Conservation (phyloP, 1,284 basidiomycete species). For the Cryptococcus sp. region DNA sequence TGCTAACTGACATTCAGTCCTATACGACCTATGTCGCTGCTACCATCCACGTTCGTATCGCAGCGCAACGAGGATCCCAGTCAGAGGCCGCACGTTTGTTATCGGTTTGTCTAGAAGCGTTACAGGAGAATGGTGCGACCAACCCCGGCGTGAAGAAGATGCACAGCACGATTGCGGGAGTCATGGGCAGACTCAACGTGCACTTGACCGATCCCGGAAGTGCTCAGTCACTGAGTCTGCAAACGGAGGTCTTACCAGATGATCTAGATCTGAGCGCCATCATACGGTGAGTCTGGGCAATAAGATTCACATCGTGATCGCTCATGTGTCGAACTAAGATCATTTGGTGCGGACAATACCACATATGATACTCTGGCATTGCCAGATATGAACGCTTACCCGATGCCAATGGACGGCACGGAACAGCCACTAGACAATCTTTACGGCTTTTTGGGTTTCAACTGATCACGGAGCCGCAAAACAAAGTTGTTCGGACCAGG, state of each 20-base stretch:
- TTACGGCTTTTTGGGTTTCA: constrained; percentile 12
- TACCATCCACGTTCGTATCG: constrained; percentile 42
- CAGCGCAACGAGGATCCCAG: constrained; percentile 24
- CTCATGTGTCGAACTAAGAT: not conserved
- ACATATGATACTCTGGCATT: constrained; percentile 1
- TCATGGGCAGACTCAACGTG: constrained; percentile 25
- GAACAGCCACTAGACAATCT: constrained; percentile 2
- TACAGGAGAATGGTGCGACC: constrained; percentile 28
- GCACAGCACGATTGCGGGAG: constrained; percentile 18
- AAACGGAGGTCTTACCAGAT: constrained; percentile 1
- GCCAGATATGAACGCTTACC: not conserved
- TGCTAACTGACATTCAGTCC: constrained; percentile 15
- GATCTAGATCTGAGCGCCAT: constrained; percentile 19
- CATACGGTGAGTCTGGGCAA: constrained; percentile 8
- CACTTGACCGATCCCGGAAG: too few species aligned
- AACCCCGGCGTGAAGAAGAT: constrained; percentile 31
- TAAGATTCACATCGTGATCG: too few species aligned
- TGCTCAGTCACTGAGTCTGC: too few species aligned
- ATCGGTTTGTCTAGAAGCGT: constrained; percentile 27
- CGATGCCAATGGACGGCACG: not conserved
- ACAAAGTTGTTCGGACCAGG: too few species aligned
- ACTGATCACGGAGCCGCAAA: not conserved
- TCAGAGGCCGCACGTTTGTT: constrained; percentile 22
- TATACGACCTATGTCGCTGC: constrained; percentile 44
- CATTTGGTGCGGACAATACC: not conserved